Conservation (phyloP, 2,329 filamentous ascomycete species). For the Neopestalotiopsis sp. region DNA sequence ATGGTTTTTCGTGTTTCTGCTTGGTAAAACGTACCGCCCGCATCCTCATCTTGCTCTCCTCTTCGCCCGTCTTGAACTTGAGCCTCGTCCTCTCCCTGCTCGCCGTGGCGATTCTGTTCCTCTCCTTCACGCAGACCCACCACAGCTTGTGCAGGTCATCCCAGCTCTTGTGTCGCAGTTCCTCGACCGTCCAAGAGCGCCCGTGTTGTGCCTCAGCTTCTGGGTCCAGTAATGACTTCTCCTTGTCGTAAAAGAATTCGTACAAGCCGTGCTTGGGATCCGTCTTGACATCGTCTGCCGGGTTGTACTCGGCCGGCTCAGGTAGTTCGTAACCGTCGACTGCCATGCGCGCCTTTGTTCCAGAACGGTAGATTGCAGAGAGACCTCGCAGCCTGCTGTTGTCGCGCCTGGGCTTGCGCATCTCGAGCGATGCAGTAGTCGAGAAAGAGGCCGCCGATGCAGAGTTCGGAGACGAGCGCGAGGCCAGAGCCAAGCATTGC, state of each 20-base stretch:
- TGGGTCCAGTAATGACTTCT: slow-evolving; percentile 73
- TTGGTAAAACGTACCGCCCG: slow-evolving; percentile 60
- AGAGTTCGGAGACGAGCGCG: slow-evolving; percentile 20
- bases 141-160: slow-evolving; percentile 90
- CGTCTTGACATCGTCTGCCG: slow-evolving; percentile 54
- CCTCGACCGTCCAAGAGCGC: slow-evolving; percentile 81
- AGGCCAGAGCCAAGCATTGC: slow-evolving; percentile 21
- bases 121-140: slow-evolving; percentile 93
- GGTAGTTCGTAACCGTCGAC: slow-evolving; percentile 76
- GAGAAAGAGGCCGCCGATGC: slow-evolving; percentile 34
- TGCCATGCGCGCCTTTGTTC: slow-evolving; percentile 74
- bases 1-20: not conserved
- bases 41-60: slow-evolving; percentile 69
- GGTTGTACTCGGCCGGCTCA: slow-evolving; percentile 69
- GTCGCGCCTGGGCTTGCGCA: slow-evolving; percentile 60
- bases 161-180: slow-evolving; percentile 89
- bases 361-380: slow-evolving; percentile 79
- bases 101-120: slow-evolving; percentile 86
- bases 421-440: slow-evolving; percentile 33
- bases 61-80: slow-evolving; percentile 74
- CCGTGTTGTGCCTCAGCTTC: slow-evolving; percentile 75
- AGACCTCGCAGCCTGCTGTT: slow-evolving; percentile 81
- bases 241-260: slow-evolving; percentile 82
- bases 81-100: slow-evolving; percentile 69
- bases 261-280: slow-evolving; percentile 86